Evolutionary conservation across 345 rosid genomes (phyloP), one percentile per base, ranked within the genome.

Genomic region (Diplotaxis tenuifolia): DNA sequence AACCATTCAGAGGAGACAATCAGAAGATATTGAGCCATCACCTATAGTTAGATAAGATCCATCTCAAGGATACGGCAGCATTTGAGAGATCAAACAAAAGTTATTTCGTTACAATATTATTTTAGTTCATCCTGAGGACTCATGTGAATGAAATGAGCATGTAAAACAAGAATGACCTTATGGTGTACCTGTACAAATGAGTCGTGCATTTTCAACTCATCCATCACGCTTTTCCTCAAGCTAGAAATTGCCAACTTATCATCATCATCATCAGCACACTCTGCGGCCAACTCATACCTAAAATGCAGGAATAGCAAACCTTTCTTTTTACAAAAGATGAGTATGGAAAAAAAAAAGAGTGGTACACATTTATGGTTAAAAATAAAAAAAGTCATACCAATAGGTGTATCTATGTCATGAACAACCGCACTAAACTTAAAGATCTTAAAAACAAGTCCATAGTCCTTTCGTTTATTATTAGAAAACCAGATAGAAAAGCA

Each of bases 231-330:
- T 73, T 82, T 89, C 78, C 97, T 89, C 88, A 96, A 83, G 56
- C 84, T 36, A 0, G 86, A 68, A 65, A 92, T 92, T 18, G 90
- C 90, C 62, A 79, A 22, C 77, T 90, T 92, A 42, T 87, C 97
- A 64, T 92, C 99, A 69, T 96, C 99, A 75, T 92, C 99, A 75
- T 89, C 99, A 22, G 99, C 90, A 81, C 92, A 92, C 45, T 90
- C 98, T 81, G 84, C 93, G 0, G 99, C 97, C 78, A 85, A 78
- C 67, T 86, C 94, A 79, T 86, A 90, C 84, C 99, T 92, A 76
- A 74, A 61, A 15, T 32, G 5, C 57, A 64, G 12, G 18, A 52
- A 45, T 28, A 10, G 49, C 1, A 54, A 25, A 12, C 4, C 5
- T 0, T 47, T 49, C 6, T 45, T 42, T n/a, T 45, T 4, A 40